These are phyloP conservation scores for Aspergillus glaucus DNA, from an alignment of 2,329 filamentous ascomycete genomes.

Conservation along the genomic window DNA sequence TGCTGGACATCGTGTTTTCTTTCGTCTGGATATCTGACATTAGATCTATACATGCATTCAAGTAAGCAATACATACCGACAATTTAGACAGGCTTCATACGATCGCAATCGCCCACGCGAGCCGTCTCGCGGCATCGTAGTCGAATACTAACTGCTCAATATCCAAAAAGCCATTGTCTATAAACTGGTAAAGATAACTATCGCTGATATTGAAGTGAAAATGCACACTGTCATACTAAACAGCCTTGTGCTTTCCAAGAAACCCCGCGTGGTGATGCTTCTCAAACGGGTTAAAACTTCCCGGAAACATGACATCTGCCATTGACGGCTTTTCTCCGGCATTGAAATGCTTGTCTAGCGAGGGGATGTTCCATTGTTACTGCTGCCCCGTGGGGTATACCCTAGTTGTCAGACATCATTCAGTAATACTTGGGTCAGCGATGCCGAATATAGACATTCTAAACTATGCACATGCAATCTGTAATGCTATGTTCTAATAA, in stretches of 20 bases:
- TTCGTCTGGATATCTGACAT: constrained; percentile 30
- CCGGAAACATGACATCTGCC: background rate
- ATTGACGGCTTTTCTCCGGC: no score
- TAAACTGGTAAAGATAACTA: background rate
- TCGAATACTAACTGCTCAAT: background rate
- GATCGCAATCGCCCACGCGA: constrained; percentile 27
- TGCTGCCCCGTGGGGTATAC: no score
- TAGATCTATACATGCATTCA: constrained; percentile 1
- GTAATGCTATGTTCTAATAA: no score
- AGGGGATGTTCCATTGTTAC: no score
- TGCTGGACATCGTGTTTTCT: constrained; percentile 49
- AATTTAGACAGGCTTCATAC: constrained; percentile 38
- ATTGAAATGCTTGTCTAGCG: no score
- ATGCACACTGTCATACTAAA: background rate
- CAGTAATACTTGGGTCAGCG: no score
- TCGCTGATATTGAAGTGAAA: background rate
- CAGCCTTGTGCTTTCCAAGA: background rate
- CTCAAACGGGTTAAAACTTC: constrained; percentile 12
- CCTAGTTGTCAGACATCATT: no score
- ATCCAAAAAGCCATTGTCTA: background rate
- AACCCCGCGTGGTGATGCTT: constrained; percentile 1
- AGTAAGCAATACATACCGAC: constrained; percentile 35
- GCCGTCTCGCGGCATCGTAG: constrained; percentile 24
- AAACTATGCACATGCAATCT: no score
- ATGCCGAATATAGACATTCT: no score